A percentile compares a stretch with the other conserved stretches of the same genome.
phyloP scores from a whole-genome alignment of 805 yeast genomes.

The Clavispora fructus region DNA sequence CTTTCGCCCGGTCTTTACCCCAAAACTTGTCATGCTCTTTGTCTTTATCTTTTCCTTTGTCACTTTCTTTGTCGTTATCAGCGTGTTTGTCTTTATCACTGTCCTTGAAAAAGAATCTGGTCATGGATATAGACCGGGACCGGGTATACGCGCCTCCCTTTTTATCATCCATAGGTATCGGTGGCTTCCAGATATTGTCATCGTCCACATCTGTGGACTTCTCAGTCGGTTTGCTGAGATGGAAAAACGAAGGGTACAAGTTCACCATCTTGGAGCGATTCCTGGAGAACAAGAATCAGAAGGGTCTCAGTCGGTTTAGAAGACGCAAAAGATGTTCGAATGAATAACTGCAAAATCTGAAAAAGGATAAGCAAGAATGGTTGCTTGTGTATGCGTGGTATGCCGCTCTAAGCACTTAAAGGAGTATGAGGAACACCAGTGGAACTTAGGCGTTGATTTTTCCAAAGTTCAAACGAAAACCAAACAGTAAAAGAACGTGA shows the following conservation, averaged over 20 bases:
- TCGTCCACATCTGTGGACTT: conserved; percentile 7
- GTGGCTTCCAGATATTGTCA: conserved; percentile 14
- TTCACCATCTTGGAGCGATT: conserved; percentile 12
- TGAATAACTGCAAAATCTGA: not conserved
- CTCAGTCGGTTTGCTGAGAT: conserved; percentile 1
- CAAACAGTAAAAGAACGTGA: not conserved
- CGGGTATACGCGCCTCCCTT: conserved; percentile 7
- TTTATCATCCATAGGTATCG: conserved; percentile 5
- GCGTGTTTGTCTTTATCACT: conserved; percentile 10
- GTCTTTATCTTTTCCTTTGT: not conserved
- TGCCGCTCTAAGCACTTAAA: not conserved
- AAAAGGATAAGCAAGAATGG: too few relatives aligned
- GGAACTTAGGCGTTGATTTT: not conserved
- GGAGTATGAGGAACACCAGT: not conserved
- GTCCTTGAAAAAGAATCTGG: conserved; percentile 23
- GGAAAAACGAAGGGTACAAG: conserved; percentile 15
- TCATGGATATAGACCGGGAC: conserved; percentile 23
- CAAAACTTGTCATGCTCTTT: not conserved
- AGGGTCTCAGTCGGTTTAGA: too few relatives aligned
- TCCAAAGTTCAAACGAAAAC: not conserved
- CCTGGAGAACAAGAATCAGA: too few relatives aligned
- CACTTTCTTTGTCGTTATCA: conserved; percentile 5
- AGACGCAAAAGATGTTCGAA: not conserved
- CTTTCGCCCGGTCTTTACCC: not conserved
- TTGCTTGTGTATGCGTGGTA: not conserved